A percentile compares a stretch with the other conserved stretches of the same genome.
Evolutionary conservation across 176 grass and related monocot species (phyloP).

Genomic region (Cymbopogon citratus): DNA sequence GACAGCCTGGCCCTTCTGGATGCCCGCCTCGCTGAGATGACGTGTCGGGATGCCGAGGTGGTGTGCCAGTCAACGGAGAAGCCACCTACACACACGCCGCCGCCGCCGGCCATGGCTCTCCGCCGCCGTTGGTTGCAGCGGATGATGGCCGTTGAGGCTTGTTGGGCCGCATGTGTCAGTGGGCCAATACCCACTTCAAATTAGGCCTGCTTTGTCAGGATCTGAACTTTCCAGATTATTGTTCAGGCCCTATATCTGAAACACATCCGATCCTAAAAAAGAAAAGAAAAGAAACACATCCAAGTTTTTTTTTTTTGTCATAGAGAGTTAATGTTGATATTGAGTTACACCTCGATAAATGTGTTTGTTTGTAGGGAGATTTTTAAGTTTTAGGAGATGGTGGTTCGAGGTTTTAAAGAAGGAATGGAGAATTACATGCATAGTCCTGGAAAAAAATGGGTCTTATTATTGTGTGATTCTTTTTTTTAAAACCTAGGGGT

Average conservation of each 20-base stretch:
- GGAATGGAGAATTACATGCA: too few species aligned
- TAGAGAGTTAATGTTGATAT: not conserved
- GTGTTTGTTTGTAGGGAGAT: not conserved
- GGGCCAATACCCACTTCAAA: not conserved
- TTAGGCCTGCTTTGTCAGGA: not conserved
- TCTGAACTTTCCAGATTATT: too few species aligned
- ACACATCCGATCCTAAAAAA: not conserved
- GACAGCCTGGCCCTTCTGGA: conserved; percentile 19
- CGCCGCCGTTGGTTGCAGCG: not conserved
- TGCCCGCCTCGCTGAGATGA: not conserved
- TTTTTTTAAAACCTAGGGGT: too few species aligned
- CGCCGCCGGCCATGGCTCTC: conserved; percentile 20
- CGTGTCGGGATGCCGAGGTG: not conserved
- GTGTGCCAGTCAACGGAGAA: not conserved
- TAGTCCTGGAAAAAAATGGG: too few species aligned
- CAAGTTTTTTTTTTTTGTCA: not conserved
- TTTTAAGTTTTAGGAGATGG: not conserved
- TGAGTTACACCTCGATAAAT: not conserved
- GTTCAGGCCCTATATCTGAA: too few species aligned
- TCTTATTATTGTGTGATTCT: too few species aligned
- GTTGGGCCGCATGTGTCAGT: not conserved
- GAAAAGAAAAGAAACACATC: not conserved
- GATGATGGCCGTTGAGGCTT: not conserved
- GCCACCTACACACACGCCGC: not conserved
- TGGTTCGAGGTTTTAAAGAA: not conserved